Base-by-base conservation (phyloP, 2,329 filamentous ascomycete genomes). In the Exophiala bonariae region DNA sequence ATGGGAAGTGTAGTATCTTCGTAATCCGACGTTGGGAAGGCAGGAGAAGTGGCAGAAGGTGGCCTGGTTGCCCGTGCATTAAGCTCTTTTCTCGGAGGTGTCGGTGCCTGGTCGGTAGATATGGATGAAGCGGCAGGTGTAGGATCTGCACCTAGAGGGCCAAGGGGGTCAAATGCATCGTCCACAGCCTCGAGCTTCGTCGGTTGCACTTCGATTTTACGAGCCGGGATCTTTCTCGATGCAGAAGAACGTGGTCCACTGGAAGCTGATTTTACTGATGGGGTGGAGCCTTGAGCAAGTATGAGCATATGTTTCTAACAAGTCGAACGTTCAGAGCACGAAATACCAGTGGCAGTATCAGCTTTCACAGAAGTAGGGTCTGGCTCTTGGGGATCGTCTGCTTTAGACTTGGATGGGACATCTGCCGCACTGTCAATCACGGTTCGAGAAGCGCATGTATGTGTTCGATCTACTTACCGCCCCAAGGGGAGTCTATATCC, bases 21-120 rank as follows among this genome's bases (percentile, higher is more conserved):
- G 43, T 89, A 77, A 50, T 87, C 83, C 46, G 88, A 81, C 37
- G 80, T 81, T 62, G 92, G 78, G 68, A 78, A 73, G 64, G 80
- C 70, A 31, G 74, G 73, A 41, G 74, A 68, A 37, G 73, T 67
- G 26, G 75, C 45, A 30, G 56, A 54, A 11, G 47, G 36, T 19
- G 44, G 54, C 22, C 44, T 51, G 16, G 47, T 42, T 16, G 67
- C 66, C 45, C 66, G 66, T 35, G 61, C 62, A 61, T 61, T 63
- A 50, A 67, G 59, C 65, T 83, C 81, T 67, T 84, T 83, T 60
- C 79, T 76, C 11, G 80, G 81, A 26, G 80, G 80, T 30, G 72
- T 74, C 23, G 79, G 78, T 30, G 78, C 78, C 56, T 78, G 74
- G 44, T 82, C 80, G 47, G 63, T 58, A 19, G 67, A 63, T 44